phyloP scores from a whole-genome alignment of 345 rosid species.

The Acer saccharum region DNA sequence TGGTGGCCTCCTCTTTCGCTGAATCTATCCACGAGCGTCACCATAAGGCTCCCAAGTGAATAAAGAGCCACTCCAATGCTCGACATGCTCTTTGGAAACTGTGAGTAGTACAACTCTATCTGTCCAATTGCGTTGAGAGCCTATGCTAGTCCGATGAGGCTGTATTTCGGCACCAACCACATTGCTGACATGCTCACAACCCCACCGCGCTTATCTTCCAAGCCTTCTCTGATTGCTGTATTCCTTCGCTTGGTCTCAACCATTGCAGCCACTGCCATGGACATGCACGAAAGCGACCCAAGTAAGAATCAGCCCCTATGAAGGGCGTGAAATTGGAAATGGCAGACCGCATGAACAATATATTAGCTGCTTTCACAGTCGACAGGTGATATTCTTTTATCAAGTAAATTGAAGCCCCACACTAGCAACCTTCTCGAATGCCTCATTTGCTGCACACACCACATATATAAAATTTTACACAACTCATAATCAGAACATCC shows the following conservation, averaged over 20 bases:
- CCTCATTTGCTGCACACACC: too few species aligned
- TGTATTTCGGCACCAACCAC: slow-evolving; percentile 51
- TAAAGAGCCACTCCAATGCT: slow-evolving; percentile 48
- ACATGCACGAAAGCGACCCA: too few species aligned
- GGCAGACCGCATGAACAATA: too few species aligned
- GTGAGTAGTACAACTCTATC: slow-evolving; percentile 55
- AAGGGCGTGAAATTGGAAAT: too few species aligned
- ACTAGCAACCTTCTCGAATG: too few species aligned
- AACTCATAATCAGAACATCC: too few species aligned
- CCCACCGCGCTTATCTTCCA: slow-evolving; percentile 2
- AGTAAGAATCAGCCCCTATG: too few species aligned
- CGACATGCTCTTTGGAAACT: slow-evolving; percentile 56
- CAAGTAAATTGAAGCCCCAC: too few species aligned
- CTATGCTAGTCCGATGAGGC: slow-evolving; percentile 47
- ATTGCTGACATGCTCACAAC: slow-evolving; percentile 39
- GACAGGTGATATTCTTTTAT: too few species aligned
- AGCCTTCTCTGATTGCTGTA: slow-evolving; percentile 30
- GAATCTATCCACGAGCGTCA: slow-evolving; percentile 19
- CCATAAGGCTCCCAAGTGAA: slow-evolving; percentile 37
- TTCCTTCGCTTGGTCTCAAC: slow-evolving; percentile 46
- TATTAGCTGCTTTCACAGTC: too few species aligned
- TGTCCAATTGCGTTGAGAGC: slow-evolving; percentile 54
- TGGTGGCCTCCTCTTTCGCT: slow-evolving; percentile 21
- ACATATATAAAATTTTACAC: too few species aligned
- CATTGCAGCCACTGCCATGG: too few species aligned